These are phyloP conservation scores for Cupressus sempervirens DNA, from an alignment of 75 land plant species.

Conservation along the genomic window DNA sequence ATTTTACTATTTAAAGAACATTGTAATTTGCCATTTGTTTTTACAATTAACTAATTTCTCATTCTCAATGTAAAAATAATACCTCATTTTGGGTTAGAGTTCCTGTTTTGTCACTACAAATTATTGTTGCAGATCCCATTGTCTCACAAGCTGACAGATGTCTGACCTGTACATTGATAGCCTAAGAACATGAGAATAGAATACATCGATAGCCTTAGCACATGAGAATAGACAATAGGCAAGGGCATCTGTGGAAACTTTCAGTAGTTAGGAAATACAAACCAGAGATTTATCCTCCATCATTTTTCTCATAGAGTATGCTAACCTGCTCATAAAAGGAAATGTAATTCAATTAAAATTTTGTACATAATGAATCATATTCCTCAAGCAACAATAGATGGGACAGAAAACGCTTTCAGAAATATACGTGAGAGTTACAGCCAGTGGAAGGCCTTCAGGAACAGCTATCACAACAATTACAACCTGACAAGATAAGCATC, in stretches of 20 bases:
- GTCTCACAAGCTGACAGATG: constrained; percentile 89
- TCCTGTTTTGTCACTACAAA: constrained; percentile 97
- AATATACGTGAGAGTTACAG: constrained; percentile 65
- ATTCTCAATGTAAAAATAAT: constrained; percentile 6
- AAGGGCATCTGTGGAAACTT: not conserved
- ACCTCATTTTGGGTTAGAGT: constrained; percentile 82
- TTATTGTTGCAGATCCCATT: constrained; percentile 87
- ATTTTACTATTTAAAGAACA: not conserved
- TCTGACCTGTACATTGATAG: constrained; percentile 28
- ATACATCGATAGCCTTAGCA: not conserved
- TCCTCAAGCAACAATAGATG: not conserved
- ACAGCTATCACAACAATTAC: constrained; percentile 85
- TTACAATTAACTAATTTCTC: not conserved
- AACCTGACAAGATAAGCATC: constrained; percentile 16
- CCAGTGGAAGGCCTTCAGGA: constrained; percentile 84
- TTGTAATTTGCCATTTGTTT: not conserved
- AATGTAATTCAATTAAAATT: not conserved
- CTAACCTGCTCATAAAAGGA: constrained; percentile 31
- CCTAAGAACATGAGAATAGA: not conserved
- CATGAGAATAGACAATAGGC: not conserved
- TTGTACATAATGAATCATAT: not conserved
- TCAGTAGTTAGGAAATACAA: constrained; percentile 10
- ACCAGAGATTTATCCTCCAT: constrained; percentile 77
- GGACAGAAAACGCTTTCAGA: not conserved
- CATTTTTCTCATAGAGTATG: constrained; percentile 93